phyloP scores from a whole-genome alignment of 352 stramenopile species.

The Globisporangium spinosum region DNA sequence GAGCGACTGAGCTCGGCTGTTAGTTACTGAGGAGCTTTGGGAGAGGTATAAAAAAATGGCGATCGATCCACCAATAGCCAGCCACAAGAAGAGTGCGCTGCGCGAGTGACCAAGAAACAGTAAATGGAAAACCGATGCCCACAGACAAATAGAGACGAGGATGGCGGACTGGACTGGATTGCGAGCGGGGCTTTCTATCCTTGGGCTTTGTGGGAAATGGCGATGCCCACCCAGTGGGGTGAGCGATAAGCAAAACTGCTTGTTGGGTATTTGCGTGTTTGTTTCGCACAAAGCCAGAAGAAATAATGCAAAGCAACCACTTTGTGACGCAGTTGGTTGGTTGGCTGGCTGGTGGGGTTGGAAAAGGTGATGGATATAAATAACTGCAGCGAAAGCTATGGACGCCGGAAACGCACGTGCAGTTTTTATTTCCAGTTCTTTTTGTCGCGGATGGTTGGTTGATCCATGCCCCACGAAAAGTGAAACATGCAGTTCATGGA shows the following conservation, averaged over 20 bases:
- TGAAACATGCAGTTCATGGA: neutral
- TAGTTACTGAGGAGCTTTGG: neutral
- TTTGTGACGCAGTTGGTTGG: neutral
- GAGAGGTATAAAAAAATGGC: neutral
- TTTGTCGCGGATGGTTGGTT: neutral
- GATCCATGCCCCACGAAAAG: neutral
- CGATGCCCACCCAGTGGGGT: neutral
- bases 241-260: slow-evolving; percentile 11
- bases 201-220: neutral
- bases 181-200: neutral
- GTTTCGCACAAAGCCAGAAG: slow-evolving; percentile 5
- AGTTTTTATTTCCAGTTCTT: neutral
- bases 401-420: slow-evolving; percentile 8
- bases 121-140: neutral
- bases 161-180: neutral
- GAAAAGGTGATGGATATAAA: neutral
- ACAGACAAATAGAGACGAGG: neutral
- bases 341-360: neutral
- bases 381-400: neutral
- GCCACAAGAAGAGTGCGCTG: neutral
- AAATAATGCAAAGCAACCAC: neutral
- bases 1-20: neutral
- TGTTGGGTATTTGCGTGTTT: neutral
- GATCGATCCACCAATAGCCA: neutral
- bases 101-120: neutral